A percentile compares a stretch with the other conserved stretches of the same genome.
These are phyloP conservation scores for Sisymbrium altissimum DNA, from an alignment of 345 rosid genomes.

Conservation along the genomic window DNA sequence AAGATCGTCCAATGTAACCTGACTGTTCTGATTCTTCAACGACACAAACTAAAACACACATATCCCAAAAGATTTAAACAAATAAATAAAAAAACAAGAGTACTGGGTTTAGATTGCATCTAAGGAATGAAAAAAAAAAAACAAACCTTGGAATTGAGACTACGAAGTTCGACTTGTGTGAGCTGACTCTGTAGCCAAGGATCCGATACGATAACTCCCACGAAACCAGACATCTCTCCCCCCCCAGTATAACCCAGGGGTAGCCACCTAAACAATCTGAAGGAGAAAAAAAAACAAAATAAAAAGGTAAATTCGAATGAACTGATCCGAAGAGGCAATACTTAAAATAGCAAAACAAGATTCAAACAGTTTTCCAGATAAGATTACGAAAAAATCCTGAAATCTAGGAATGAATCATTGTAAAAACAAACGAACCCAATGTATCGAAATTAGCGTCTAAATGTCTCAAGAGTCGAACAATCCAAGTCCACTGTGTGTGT, in stretches of 20 bases:
- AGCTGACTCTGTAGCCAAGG: conserved; percentile 87
- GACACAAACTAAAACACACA: conserved; percentile 51
- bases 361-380: conserved; percentile 20
- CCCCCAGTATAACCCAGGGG: neutral
- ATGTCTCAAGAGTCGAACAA: neutral
- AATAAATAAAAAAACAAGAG: neutral
- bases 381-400: conserved; percentile 11
- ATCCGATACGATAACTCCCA: conserved; percentile 73
- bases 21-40: conserved; percentile 58
- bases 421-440: conserved; percentile 2
- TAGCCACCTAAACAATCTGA: too few species aligned
- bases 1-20: conserved; percentile 59
- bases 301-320: neutral
- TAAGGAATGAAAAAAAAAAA: neutral
- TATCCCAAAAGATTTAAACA: too few species aligned
- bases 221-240: conserved; percentile 66
- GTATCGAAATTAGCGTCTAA: neutral
- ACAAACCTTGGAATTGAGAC: conserved; percentile 68
- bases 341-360: conserved; percentile 23
- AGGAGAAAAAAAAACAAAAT: too few species aligned
- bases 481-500: neutral
- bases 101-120: neutral
- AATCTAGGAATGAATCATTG: neutral
- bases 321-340: neutral
- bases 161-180: conserved; percentile 87